These are phyloP conservation scores for Talaromyces pinophilus DNA, from an alignment of 2,329 filamentous ascomycete genomes.

Conservation along the genomic window DNA sequence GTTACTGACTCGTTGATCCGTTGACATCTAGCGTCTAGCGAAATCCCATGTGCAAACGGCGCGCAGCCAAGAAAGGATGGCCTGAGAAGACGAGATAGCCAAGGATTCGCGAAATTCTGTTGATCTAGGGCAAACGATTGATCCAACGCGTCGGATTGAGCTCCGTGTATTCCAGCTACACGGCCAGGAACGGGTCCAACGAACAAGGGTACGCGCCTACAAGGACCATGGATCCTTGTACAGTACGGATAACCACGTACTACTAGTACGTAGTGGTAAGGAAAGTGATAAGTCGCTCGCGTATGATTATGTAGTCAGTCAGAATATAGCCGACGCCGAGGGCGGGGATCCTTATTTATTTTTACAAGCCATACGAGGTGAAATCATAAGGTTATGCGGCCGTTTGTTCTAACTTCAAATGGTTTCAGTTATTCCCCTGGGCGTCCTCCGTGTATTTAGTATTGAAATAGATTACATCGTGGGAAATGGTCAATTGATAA, in stretches of 20 bases:
- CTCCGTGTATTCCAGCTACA: conserved; percentile 4
- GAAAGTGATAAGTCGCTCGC: background rate
- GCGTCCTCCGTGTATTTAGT: background rate
- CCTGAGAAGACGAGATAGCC: conserved; percentile 4
- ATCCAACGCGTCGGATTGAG: conserved; percentile 5
- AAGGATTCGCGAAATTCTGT: conserved; percentile 8
- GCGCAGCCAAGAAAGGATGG: background rate
- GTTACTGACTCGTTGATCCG: background rate
- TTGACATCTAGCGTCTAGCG: background rate
- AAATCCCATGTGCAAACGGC: conserved; percentile 1
- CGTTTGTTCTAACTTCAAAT: conserved; percentile 4
- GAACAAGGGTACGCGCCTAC: background rate
- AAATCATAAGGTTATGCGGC: conserved; percentile 3
- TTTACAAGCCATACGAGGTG: background rate
- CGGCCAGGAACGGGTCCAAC: background rate
- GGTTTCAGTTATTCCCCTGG: conserved; percentile 2
- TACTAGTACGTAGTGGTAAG: background rate
- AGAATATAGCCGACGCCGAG: background rate
- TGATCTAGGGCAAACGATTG: background rate
- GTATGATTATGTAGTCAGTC: background rate
- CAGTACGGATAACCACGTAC: no score
- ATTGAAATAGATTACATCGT: conserved; percentile 3
- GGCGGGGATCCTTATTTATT: background rate
- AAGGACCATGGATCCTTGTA: conserved; percentile 10
- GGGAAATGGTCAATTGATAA: background rate